Evolutionary conservation across 257 asterid genomes (phyloP), one percentile per base, ranked within the genome.

Genomic region (Gentiana macrophylla): DNA sequence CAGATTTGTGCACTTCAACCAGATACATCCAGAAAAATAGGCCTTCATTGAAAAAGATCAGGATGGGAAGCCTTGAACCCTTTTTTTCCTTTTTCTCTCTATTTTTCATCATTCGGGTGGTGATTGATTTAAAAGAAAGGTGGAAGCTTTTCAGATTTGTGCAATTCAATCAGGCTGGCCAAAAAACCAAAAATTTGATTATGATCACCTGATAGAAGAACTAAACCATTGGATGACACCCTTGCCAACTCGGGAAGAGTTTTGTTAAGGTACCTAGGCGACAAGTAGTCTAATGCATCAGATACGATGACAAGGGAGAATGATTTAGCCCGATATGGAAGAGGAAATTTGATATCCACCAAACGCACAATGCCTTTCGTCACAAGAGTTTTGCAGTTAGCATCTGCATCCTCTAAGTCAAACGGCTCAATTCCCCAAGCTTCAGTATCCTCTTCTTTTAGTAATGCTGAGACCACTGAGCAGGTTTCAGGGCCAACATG

Each of bases 351-450:
- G 56, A 89, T 77, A 71, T 89, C 95, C n/a, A 94, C 92, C 62
- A 77, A 87, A 44, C 97, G 94, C 55, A 83, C 93, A 56, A 80
- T 35, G 63, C 95, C 95, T 70, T 80, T 86, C 63, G 71, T 94
- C 66, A 81, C 84, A 66, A 86, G 94, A 62, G 68, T 70, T 80
- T 54, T 81, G 86, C 97, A 89, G 76, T 60, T 75, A 65, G 72
- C 76, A 76, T 86, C 95, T 32, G 78, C 66, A 60, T 89, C 94
- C 49, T 86, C 94, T 50, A 83, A 63, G 56, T 86, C 97, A 53
- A 83, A 86, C 15, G 97, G 95, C 61, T 89, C 97, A 50, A 89
- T 53, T 10, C 97, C 97, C 95, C 97, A 86, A 38, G 87, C 97
- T 75, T 83, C 95, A 12, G 87, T 81, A 55, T 83, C 95, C 61